A percentile compares a stretch with the other conserved stretches of the same genome.
These are phyloP conservation scores for Coniella vitis DNA, from an alignment of 2,329 filamentous ascomycete genomes.

Conservation along the genomic window DNA sequence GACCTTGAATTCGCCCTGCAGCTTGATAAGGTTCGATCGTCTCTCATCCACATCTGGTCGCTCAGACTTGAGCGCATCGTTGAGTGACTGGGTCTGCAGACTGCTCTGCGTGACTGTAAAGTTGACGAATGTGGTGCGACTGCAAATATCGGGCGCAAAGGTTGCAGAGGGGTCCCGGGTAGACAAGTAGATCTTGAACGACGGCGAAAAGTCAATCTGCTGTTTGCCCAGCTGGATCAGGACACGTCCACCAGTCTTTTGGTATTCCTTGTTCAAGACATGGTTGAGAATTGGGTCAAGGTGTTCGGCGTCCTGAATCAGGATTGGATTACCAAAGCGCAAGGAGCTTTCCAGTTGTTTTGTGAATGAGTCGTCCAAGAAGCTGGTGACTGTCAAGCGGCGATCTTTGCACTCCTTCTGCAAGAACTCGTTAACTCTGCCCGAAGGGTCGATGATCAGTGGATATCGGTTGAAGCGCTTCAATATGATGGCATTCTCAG, in stretches of 20 bases:
- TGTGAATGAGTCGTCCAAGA: slow-evolving; percentile 94
- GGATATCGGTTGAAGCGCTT: slow-evolving; percentile 98
- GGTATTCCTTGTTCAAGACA: slow-evolving; percentile 98
- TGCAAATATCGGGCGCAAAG: slow-evolving; percentile 95
- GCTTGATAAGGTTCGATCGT: slow-evolving; percentile 93
- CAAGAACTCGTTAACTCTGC: slow-evolving; percentile 88
- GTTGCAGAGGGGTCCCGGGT: slow-evolving; percentile 93
- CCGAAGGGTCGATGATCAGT: slow-evolving; percentile 95
- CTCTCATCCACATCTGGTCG: slow-evolving; percentile 95
- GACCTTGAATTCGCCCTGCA: slow-evolving; percentile 99
- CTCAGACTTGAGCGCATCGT: slow-evolving; percentile 95
- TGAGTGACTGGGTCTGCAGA: slow-evolving; percentile 93
- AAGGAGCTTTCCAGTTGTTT: slow-evolving; percentile 96
- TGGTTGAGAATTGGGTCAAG: slow-evolving; percentile 96
- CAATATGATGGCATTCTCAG: slow-evolving; percentile 94
- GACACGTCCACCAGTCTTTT: slow-evolving; percentile 95
- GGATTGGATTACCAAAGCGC: slow-evolving; percentile 94
- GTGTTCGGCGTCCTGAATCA: slow-evolving; percentile 97
- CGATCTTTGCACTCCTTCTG: slow-evolving; percentile 92
- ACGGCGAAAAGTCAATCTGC: slow-evolving; percentile 96
- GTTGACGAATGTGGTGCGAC: slow-evolving; percentile 97
- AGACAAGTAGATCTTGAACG: slow-evolving; percentile 91
- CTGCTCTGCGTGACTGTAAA: slow-evolving; percentile 99
- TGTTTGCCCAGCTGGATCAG: slow-evolving; percentile 97
- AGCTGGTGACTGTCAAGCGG: slow-evolving; percentile 92